phyloP scores from a whole-genome alignment of 805 yeast species.

The Nakazawaea populi region DNA sequence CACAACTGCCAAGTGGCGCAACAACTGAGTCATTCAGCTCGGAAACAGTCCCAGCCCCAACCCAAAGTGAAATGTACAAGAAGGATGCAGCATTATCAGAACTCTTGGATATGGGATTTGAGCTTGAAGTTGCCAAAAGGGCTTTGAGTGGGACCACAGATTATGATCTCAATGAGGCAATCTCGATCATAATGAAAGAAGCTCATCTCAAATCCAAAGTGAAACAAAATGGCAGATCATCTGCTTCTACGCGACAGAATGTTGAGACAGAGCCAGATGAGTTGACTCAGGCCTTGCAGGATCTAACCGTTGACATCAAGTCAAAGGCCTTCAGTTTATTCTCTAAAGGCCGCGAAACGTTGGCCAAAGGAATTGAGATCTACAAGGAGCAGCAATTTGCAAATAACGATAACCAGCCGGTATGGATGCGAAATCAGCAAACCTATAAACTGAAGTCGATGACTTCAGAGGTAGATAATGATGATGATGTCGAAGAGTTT shows the following conservation, averaged over 20 bases:
- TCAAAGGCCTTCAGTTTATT: slow-evolving; percentile 55
- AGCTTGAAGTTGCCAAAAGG: slow-evolving; percentile 48
- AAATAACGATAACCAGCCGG: slow-evolving; percentile 40
- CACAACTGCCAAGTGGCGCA: background rate
- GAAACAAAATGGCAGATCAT: background rate
- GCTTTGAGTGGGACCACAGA: slow-evolving; percentile 57
- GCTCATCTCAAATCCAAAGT: slow-evolving; percentile 36
- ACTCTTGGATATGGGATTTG: slow-evolving; percentile 75
- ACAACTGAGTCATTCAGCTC: background rate
- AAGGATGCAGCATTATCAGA: slow-evolving; percentile 56
- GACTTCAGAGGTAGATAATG: slow-evolving; percentile 29
- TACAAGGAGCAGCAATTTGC: slow-evolving; percentile 34
- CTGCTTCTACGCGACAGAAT: background rate
- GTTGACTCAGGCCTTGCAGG: slow-evolving; percentile 37
- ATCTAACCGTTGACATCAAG: slow-evolving; percentile 49
- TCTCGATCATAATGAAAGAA: slow-evolving; percentile 55
- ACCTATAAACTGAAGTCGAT: slow-evolving; percentile 37
- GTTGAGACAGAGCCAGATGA: slow-evolving; percentile 21
- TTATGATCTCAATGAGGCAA: slow-evolving; percentile 56
- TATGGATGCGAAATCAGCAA: slow-evolving; percentile 68
- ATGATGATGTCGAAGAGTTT: slow-evolving; percentile 42
- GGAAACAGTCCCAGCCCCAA: slow-evolving; percentile 6
- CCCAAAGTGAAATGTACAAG: slow-evolving; percentile 9
- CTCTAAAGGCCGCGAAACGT: slow-evolving; percentile 52
- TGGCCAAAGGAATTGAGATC: slow-evolving; percentile 57